Evolutionary conservation across 148 eudicot genomes (phyloP).

Genomic region (Fagopyrum homotropicum): DNA sequence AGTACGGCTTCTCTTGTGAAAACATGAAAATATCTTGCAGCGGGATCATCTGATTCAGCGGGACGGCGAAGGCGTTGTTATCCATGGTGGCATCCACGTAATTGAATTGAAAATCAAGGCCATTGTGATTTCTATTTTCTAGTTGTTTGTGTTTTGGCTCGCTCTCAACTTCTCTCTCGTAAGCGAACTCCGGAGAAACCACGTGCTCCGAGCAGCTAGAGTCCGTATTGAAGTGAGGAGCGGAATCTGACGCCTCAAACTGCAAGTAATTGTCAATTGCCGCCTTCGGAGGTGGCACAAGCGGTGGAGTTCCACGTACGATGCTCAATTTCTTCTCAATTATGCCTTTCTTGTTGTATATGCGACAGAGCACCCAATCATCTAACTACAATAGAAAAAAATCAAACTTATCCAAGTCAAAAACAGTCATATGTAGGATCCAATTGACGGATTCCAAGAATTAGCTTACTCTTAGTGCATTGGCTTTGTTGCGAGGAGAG

Average conservation of each 20-base stretch:
- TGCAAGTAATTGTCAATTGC: slow-evolving; percentile 28
- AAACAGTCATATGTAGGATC: not conserved
- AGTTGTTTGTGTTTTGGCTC: slow-evolving; percentile 31
- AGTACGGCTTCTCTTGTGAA: slow-evolving; percentile 28
- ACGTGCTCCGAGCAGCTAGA: slow-evolving; percentile 56
- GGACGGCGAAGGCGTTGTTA: slow-evolving; percentile 13
- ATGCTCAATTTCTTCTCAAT: slow-evolving; percentile 26
- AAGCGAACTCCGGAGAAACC: slow-evolving; percentile 27
- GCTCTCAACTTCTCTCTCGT: slow-evolving; percentile 46
- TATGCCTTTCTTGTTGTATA: slow-evolving; percentile 56
- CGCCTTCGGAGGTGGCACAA: slow-evolving; percentile 15
- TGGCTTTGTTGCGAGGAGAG: slow-evolving; percentile 18
- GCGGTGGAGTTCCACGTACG: slow-evolving; percentile 19
- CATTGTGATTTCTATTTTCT: slow-evolving; percentile 6
- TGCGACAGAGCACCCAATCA: slow-evolving; percentile 67
- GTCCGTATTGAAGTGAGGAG: slow-evolving; percentile 32
- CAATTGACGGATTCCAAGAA: not conserved
- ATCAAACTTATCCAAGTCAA: not conserved
- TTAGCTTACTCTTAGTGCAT: slow-evolving; percentile 6
- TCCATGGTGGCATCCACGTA: slow-evolving; percentile 26
- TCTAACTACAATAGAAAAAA: slow-evolving; percentile 31
- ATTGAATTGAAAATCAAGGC: slow-evolving; percentile 19
- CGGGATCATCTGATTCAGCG: slow-evolving; percentile 24
- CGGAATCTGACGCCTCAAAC: slow-evolving; percentile 38
- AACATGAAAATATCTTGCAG: slow-evolving; percentile 46